These are phyloP conservation scores for Trichoderma koningii DNA, from an alignment of 2,329 filamentous ascomycete genomes.

Conservation along the genomic window DNA sequence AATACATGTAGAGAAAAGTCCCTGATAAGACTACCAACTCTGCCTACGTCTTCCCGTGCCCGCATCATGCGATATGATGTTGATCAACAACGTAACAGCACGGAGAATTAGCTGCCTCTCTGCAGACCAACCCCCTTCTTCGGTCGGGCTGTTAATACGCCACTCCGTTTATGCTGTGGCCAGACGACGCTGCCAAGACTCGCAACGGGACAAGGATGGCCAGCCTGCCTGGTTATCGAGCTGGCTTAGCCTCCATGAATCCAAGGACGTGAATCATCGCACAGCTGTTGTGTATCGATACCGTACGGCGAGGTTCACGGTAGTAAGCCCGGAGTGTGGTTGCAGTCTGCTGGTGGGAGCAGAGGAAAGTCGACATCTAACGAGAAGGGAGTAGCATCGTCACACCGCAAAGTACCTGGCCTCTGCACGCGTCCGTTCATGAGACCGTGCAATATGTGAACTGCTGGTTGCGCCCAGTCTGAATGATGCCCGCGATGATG, in stretches of 20 bases:
- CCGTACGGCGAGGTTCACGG: too few relatives aligned
- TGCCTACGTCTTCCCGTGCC: not conserved
- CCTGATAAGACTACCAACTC: not conserved
- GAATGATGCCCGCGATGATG: not conserved
- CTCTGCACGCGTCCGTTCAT: not conserved
- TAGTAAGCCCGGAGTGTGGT: not conserved
- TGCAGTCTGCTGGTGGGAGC: not conserved
- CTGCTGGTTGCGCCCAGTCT: not conserved
- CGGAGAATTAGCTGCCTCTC: not conserved
- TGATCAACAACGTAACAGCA: not conserved
- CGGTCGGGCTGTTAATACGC: slow-evolving; percentile 2
- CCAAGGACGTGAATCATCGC: not conserved
- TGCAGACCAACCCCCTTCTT: not conserved
- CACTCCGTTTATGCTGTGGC: not conserved
- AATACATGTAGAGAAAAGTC: too few relatives aligned
- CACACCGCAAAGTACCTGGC: not conserved
- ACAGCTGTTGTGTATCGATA: not conserved
- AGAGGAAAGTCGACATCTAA: too few relatives aligned
- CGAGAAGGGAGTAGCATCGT: too few relatives aligned
- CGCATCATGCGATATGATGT: not conserved
- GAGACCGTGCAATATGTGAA: not conserved
- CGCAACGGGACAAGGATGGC: not conserved
- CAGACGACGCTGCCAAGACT: slow-evolving; percentile 7
- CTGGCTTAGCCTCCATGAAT: not conserved
- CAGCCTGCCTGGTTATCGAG: not conserved